Evolutionary conservation across 2,329 filamentous ascomycete species (phyloP).

Genomic region (Pseudocercospora cruenta): DNA sequence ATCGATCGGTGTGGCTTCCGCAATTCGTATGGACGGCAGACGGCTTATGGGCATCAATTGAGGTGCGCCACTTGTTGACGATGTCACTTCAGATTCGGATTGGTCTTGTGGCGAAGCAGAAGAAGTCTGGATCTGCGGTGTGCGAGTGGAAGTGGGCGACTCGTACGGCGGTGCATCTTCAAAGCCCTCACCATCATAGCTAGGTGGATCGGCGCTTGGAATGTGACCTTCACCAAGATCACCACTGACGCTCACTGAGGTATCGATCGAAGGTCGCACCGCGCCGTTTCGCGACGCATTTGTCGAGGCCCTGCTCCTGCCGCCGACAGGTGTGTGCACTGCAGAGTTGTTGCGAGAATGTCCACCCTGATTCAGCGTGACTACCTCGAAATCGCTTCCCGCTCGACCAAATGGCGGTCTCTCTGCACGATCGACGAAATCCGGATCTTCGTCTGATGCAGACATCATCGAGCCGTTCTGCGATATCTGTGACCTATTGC

Average conservation of each 20-base stretch:
- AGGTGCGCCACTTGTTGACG: slow-evolving; percentile 29
- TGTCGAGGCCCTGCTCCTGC: slow-evolving; percentile 36
- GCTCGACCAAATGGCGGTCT: slow-evolving; percentile 37
- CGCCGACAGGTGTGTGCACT: slow-evolving; percentile 23
- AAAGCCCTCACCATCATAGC: slow-evolving; percentile 40
- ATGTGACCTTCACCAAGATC: slow-evolving; percentile 38
- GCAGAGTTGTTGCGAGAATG: slow-evolving; percentile 38
- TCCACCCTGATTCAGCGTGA: slow-evolving; percentile 44
- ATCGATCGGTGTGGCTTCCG: slow-evolving; percentile 41
- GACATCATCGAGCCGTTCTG: slow-evolving; percentile 45
- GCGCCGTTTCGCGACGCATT: slow-evolving; percentile 20
- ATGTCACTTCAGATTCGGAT: slow-evolving; percentile 4
- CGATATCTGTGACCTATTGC: slow-evolving; percentile 47
- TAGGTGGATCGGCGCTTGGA: slow-evolving; percentile 39
- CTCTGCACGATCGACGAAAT: slow-evolving; percentile 32
- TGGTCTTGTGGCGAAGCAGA: slow-evolving; percentile 9
- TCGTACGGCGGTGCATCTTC: slow-evolving; percentile 56
- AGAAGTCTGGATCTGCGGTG: slow-evolving; percentile 21
- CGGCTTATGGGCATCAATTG: slow-evolving; percentile 45
- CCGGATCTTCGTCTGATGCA: slow-evolving; percentile 42
- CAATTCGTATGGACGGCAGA: slow-evolving; percentile 50
- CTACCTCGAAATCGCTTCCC: slow-evolving; percentile 48
- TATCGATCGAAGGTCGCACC: slow-evolving; percentile 35
- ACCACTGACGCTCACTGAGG: slow-evolving; percentile 18
- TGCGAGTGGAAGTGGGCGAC: slow-evolving; percentile 41